phyloP scores from a whole-genome alignment of 371 early-diverging fungal species.

The Syncephalastrum monosporum region DNA sequence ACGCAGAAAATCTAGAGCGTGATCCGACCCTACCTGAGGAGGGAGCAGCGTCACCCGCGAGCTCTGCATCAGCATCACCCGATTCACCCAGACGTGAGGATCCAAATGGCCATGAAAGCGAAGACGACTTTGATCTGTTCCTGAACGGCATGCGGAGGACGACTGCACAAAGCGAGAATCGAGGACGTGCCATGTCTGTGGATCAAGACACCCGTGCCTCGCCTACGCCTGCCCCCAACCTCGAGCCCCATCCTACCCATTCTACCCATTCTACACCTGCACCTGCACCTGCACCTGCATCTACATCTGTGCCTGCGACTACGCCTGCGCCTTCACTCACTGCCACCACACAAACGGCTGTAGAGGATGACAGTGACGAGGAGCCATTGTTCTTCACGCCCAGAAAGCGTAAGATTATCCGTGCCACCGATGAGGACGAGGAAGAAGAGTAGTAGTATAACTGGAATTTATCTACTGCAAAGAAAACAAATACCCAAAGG shows the following conservation, averaged over 20 bases:
- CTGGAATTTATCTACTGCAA: neutral
- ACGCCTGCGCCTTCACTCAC: neutral
- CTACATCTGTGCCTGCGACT: neutral
- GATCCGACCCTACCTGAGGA: too few relatives aligned
- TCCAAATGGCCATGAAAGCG: too few relatives aligned
- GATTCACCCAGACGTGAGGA: too few relatives aligned
- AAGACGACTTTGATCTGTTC: conserved; percentile 5
- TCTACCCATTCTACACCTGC: neutral
- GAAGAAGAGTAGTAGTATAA: neutral
- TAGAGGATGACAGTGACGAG: conserved; percentile 2
- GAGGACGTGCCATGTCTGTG: conserved; percentile 1
- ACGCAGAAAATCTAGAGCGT: too few relatives aligned
- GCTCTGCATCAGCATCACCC: too few relatives aligned
- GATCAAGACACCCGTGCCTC: conserved; percentile 1
- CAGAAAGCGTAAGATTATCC: neutral
- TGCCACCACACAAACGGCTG: neutral
- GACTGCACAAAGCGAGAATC: conserved; percentile 1
- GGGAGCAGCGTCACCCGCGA: too few relatives aligned
- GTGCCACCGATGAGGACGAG: neutral
- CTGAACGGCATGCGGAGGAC: neutral
- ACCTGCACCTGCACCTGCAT: too few relatives aligned
- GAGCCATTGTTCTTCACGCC: conserved; percentile 13
- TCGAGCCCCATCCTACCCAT: neutral
- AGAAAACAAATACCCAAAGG: conserved; percentile 3
- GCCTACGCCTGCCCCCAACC: neutral